A percentile compares a stretch with the other conserved stretches of the same genome.
phyloP scores from a whole-genome alignment of 805 yeast species.

The Saccharomycodes ludwigii region DNA sequence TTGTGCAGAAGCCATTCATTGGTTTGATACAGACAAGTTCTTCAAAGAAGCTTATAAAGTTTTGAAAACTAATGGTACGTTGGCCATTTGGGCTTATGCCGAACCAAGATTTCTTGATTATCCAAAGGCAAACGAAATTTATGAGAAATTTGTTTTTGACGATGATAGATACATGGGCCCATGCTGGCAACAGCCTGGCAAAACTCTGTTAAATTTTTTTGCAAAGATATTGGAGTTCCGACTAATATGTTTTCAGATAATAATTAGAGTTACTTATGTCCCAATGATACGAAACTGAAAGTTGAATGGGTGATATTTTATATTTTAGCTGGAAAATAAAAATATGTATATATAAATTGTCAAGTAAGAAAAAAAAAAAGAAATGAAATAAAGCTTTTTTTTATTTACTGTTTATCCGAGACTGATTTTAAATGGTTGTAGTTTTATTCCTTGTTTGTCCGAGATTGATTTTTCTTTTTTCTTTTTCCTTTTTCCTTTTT shows the following conservation, averaged over 20 bases:
- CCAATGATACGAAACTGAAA: no score
- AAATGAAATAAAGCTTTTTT: no score
- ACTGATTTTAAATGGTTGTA: no score
- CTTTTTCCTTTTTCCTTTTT: no score
- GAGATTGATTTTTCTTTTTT: no score
- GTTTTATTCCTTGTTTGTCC: no score
- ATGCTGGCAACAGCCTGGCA: constrained; percentile 65
- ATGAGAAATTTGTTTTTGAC: constrained; percentile 37
- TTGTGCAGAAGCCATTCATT: constrained; percentile 69
- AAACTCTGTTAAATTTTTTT: constrained; percentile 34
- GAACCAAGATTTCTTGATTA: constrained; percentile 49
- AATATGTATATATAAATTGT: no score
- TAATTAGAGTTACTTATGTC: no score
- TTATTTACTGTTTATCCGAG: no score
- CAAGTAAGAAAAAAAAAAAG: no score
- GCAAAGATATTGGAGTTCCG: constrained; percentile 34
- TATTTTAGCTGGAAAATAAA: no score
- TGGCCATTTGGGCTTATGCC: constrained; percentile 62
- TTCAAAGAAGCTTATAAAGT: constrained; percentile 37
- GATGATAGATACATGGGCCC: constrained; percentile 41
- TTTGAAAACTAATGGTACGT: constrained; percentile 46
- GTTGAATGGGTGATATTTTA: no score
- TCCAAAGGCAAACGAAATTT: constrained; percentile 44
- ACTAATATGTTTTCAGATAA: constrained; percentile 29
- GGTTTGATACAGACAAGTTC: constrained; percentile 46